A percentile compares a stretch with the other conserved stretches of the same genome.
Conservation (phyloP, 345 rosid species). For the Murraya koenigii region DNA sequence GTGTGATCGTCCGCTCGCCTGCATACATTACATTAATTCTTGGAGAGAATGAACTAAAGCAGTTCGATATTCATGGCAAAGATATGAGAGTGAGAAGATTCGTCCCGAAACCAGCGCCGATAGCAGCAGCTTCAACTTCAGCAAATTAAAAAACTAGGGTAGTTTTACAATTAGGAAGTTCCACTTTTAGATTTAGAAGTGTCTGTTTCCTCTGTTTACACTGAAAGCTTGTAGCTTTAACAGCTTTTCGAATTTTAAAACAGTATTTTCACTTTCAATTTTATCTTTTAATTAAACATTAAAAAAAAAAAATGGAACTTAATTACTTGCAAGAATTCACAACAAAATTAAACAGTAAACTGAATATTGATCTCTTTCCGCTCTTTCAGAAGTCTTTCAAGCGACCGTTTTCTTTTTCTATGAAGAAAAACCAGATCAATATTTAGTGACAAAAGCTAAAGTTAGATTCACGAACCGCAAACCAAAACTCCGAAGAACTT, state of each 20-base stretch:
- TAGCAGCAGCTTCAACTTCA: neutral
- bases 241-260: neutral
- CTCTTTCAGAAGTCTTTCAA: neutral
- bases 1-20: constrained; percentile 10
- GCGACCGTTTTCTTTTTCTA: neutral
- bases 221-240: neutral
- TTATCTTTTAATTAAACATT: neutral
- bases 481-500: neutral
- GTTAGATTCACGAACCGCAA: too few relatives aligned
- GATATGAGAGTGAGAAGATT: constrained; percentile 18
- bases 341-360: neutral
- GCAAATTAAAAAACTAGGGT: neutral
- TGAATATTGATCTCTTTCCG: neutral
- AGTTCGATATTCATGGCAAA: constrained; percentile 15
- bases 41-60: neutral
- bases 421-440: neutral
- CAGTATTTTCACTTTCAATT: neutral
- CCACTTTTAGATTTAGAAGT: neutral
- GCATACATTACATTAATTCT: constrained; percentile 10
- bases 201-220: neutral
- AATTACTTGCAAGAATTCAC: neutral
- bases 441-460: neutral
- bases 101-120: neutral
- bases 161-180: neutral
- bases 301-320: neutral